These are phyloP conservation scores for Microdochium bolleyi DNA, from an alignment of 2,329 filamentous ascomycete genomes.

Conservation along the genomic window DNA sequence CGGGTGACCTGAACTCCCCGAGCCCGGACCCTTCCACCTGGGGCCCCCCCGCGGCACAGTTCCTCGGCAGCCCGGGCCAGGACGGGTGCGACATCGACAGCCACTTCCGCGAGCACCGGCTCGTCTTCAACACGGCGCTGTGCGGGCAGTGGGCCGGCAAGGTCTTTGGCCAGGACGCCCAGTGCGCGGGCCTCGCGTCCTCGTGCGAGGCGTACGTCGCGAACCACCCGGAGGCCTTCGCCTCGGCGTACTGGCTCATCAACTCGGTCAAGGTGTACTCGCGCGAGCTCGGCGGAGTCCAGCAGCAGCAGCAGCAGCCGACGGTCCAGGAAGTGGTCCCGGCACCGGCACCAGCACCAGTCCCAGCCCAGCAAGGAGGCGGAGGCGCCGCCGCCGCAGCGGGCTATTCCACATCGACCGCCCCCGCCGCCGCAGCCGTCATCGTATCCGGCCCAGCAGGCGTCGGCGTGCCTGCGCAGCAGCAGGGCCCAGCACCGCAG, in stretches of 20 bases:
- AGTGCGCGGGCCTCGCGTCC: conserved; percentile 50
- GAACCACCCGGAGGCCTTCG: conserved; percentile 61
- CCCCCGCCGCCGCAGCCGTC: too few relatives aligned
- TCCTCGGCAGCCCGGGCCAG: conserved; percentile 42
- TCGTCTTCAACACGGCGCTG: conserved; percentile 78
- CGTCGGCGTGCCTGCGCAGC: too few relatives aligned
- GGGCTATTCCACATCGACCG: too few relatives aligned
- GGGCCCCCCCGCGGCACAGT: conserved; percentile 61
- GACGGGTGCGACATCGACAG: conserved; percentile 57
- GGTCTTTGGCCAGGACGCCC: conserved; percentile 50
- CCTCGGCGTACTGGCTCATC: conserved; percentile 69
- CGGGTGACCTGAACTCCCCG: conserved; percentile 50
- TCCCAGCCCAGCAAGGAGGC: neutral
- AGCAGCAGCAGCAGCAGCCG: neutral
- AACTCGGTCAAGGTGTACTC: conserved; percentile 60
- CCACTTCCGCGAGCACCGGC: conserved; percentile 64
- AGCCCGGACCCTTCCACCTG: conserved; percentile 60
- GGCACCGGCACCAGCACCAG: neutral
- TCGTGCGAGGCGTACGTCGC: conserved; percentile 68
- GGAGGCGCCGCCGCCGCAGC: too few relatives aligned
- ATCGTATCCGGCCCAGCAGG: too few relatives aligned
- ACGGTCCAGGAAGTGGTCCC: neutral
- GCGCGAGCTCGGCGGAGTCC: neutral
- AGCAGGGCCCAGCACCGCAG: too few relatives aligned
- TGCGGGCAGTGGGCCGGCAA: conserved; percentile 82